Evolutionary conservation across 2,329 filamentous ascomycete genomes (phyloP), one percentile per base, ranked within the genome.

Genomic region (Sporothrix sp.): DNA sequence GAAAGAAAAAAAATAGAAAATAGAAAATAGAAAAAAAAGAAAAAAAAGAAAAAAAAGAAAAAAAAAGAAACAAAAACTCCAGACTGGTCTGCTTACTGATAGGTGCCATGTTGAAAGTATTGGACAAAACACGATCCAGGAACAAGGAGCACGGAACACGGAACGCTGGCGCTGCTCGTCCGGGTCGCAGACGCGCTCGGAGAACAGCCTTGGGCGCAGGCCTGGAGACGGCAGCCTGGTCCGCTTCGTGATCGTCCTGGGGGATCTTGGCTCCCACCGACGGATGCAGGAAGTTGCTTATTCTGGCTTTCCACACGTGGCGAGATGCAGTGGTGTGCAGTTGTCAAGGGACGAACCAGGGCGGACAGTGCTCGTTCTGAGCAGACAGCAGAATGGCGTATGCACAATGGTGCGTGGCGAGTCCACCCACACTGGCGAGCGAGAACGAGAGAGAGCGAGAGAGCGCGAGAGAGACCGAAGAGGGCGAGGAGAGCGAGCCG

Each of bases 81-180:
- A 4, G 38, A 50, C 13, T 32, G 42, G 25, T 37, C 25, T 46
- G 48, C 57, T 54, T 58, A 58, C 57, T 56, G 52, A 58, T 51
- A 36, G 57, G 53, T 20, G 57, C 38, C 54, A 84, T 83, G 62
- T 71, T 82, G 40, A 30, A 27, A 35, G 27, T 33, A 8, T 48
- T 21, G 21, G 35, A 48, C 23, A 28, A 46, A 28, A 23, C 3
- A 2, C 20, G 28, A 48, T 40, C 46, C 38, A 45, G 50, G 40
- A 43, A 40, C 23, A 36, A 38, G 25, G 32, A 28, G 23, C 32
- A 32, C 20, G 38, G 33, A 33, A 47, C 30, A 36, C 32, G 48
- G 38, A 45, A 45, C 48, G 25, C 35, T 28, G 7, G 11, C 36
- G 13, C 79, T 6, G 10, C 6, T 28, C 25, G 25, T 28, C 25